Evolutionary conservation across 331 rosid species (phyloP).

Genomic region (Prunus yedoensis): DNA sequence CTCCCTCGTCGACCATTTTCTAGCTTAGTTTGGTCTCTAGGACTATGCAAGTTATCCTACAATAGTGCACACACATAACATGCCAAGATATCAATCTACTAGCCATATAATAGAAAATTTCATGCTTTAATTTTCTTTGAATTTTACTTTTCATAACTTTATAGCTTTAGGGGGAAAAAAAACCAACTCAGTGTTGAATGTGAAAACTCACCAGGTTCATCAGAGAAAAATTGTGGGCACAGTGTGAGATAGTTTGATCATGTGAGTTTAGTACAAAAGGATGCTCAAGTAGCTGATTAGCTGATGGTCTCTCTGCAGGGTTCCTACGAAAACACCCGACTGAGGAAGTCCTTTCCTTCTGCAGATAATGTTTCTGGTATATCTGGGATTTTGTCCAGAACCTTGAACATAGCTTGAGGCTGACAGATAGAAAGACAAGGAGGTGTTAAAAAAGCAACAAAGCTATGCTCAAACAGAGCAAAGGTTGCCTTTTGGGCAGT

Average conservation of each 20-base stretch:
- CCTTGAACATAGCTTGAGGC: constrained; percentile 98
- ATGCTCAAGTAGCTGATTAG: constrained; percentile 68
- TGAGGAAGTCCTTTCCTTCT: constrained; percentile 79
- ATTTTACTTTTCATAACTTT: neutral
- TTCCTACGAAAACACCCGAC: constrained; percentile 76
- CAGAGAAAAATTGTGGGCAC: constrained; percentile 33
- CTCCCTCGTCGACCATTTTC: too few relatives aligned
- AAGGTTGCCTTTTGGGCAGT: neutral
- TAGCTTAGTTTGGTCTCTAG: too few relatives aligned
- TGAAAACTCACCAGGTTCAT: constrained; percentile 54
- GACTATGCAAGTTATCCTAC: too few relatives aligned
- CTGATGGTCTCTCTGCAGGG: constrained; percentile 81
- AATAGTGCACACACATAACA: too few relatives aligned
- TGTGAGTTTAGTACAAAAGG: constrained; percentile 62
- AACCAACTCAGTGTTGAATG: neutral
- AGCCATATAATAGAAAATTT: neutral
- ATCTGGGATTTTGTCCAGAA: constrained; percentile 60
- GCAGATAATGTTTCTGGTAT: constrained; percentile 70
- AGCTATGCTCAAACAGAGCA: neutral
- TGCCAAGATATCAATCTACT: neutral
- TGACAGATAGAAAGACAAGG: constrained; percentile 34
- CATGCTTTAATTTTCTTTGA: neutral
- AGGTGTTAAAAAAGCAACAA: neutral
- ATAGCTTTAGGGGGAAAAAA: neutral
- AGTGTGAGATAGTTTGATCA: constrained; percentile 30